Conservation (phyloP, 345 rosid species). For the Moricandia moricandioides region DNA sequence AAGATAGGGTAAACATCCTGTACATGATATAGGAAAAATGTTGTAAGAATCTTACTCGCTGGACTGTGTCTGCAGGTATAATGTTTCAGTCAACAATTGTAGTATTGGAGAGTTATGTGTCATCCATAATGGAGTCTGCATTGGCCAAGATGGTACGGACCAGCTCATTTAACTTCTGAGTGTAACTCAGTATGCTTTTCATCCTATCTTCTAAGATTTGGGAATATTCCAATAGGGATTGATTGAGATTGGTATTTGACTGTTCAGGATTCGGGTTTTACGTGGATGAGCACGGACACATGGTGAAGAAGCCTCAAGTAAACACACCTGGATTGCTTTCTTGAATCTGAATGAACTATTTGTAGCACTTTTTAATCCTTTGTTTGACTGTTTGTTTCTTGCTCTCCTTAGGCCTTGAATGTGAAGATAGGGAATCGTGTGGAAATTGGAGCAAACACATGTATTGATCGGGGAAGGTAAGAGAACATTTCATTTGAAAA, state of each 20-base stretch:
- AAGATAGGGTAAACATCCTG: conserved; percentile 50
- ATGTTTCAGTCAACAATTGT: conserved; percentile 65
- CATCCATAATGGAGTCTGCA: conserved; percentile 71
- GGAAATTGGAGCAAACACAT: conserved; percentile 84
- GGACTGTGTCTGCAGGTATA: conserved; percentile 46
- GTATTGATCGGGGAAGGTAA: conserved; percentile 89
- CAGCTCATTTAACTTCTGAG: neutral
- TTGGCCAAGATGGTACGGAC: conserved; percentile 86
- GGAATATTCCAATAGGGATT: too few species aligned
- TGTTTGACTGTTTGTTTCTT: neutral
- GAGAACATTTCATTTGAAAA: neutral
- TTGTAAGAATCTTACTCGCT: conserved; percentile 1
- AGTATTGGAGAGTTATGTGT: conserved; percentile 62
- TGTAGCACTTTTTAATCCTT: neutral
- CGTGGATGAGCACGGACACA: conserved; percentile 60
- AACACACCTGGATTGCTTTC: conserved; percentile 25
- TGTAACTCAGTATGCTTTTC: neutral
- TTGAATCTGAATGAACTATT: neutral
- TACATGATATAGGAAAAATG: neutral
- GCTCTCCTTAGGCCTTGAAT: conserved; percentile 45
- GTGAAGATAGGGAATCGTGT: conserved; percentile 69
- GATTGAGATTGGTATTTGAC: neutral
- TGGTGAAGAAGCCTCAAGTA: conserved; percentile 88
- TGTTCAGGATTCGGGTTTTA: conserved; percentile 79
- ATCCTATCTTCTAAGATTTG: neutral